These are phyloP conservation scores for Takashimella tepidaria DNA, from an alignment of 1,284 basidiomycete genomes.

Conservation along the genomic window DNA sequence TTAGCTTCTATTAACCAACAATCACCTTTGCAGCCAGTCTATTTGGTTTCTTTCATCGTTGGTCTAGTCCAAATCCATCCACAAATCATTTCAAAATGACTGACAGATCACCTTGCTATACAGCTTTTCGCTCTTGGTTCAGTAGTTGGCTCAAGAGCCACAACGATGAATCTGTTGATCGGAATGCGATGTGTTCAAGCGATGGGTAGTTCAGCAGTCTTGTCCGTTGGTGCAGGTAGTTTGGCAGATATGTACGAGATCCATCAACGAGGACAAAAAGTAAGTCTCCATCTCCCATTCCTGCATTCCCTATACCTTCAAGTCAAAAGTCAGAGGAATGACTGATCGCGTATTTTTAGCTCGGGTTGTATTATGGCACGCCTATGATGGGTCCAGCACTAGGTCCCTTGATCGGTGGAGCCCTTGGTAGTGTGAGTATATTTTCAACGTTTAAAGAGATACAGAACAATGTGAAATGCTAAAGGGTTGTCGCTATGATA, in stretches of 20 bases:
- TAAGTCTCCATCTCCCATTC: constrained; percentile 12
- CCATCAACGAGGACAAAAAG: constrained; percentile 65
- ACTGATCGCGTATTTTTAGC: constrained; percentile 18
- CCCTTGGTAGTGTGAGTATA: constrained; percentile 48
- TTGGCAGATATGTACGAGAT: constrained; percentile 72
- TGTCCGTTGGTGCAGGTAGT: constrained; percentile 72
- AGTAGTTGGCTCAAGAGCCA: constrained; percentile 59
- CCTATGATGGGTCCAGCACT: constrained; percentile 56
- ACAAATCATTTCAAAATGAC: not conserved
- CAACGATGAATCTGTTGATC: constrained; percentile 61
- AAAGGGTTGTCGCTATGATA: constrained; percentile 36
- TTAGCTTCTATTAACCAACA: too few relatives aligned
- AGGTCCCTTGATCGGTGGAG: constrained; percentile 66
- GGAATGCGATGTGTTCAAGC: constrained; percentile 49
- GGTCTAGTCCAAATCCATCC: constrained; percentile 11
- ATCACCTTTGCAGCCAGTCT: constrained; percentile 57
- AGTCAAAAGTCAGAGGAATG: not conserved
- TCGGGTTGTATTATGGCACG: constrained; percentile 46
- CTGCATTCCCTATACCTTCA: not conserved
- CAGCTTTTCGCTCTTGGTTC: constrained; percentile 61
- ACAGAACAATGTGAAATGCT: too few relatives aligned
- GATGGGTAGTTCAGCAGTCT: constrained; percentile 65
- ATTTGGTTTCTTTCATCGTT: constrained; percentile 55
- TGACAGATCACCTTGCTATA: too few relatives aligned
- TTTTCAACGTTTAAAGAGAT: not conserved